These are phyloP conservation scores for Rhynchospora tenuis DNA, from an alignment of 176 grass and related monocot species.

Conservation along the genomic window DNA sequence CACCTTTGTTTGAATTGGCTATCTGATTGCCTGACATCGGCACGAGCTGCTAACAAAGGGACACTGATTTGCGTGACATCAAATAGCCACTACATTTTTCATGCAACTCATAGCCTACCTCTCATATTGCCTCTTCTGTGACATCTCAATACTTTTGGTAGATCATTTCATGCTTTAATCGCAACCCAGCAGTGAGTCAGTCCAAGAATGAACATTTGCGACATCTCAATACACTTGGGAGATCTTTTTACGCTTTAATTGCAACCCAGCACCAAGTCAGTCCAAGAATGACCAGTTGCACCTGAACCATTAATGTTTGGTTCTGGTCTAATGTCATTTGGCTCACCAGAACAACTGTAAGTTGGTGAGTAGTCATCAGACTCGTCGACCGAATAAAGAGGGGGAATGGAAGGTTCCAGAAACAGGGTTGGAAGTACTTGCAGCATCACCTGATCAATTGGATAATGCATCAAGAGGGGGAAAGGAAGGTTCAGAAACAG, in stretches of 20 bases:
- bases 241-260: constrained; percentile 87
- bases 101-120: constrained; percentile 74
- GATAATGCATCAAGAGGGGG: constrained; percentile 29
- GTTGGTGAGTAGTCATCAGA: constrained; percentile 78
- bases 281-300: constrained; percentile 1
- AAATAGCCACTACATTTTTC: constrained; percentile 80
- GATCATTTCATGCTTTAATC: too few species aligned
- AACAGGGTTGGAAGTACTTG: constrained; percentile 56
- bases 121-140: constrained; percentile 85
- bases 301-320: constrained; percentile 23
- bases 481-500: constrained; percentile 65
- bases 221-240: constrained; percentile 31
- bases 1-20: constrained; percentile 40
- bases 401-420: constrained; percentile 74
- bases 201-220: too few species aligned
- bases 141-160: constrained; percentile 54
- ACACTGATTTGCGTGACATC: constrained; percentile 77
- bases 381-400: constrained; percentile 60
- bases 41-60: constrained; percentile 61
- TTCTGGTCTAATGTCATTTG: constrained; percentile 69
- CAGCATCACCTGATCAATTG: constrained; percentile 34
- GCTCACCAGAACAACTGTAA: constrained; percentile 67
- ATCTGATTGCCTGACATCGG: constrained; percentile 37
- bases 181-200: too few species aligned
- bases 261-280: constrained; percentile 51